Evolutionary conservation across 2,329 filamentous ascomycete genomes (phyloP).

Genomic region (Sclerotiophoma versabilis): DNA sequence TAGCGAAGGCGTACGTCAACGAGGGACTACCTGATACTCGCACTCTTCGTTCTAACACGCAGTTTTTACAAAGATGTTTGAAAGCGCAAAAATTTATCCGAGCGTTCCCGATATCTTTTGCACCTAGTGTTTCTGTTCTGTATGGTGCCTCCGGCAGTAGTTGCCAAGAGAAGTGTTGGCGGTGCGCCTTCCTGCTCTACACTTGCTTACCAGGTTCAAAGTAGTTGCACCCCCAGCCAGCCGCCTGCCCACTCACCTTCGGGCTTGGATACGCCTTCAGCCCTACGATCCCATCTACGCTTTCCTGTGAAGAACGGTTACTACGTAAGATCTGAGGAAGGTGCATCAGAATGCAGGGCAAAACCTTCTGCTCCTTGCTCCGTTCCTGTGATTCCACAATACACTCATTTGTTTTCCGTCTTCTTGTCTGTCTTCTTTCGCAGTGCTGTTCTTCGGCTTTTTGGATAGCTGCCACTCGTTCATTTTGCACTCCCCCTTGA

Average conservation of each 20-base stretch:
- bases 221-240: too few relatives aligned
- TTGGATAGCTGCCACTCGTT: conserved; percentile 50
- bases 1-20: not conserved
- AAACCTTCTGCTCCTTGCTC: conserved; percentile 26
- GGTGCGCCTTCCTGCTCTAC: not conserved
- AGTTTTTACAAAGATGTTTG: too few relatives aligned
- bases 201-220: not conserved
- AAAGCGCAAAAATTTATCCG: too few relatives aligned
- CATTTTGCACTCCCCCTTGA: conserved; percentile 33
- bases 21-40: not conserved
- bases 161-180: too few relatives aligned
- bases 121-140: too few relatives aligned
- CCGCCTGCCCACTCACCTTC: not conserved
- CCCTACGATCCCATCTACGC: conserved; percentile 5
- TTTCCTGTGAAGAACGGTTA: conserved; percentile 18
- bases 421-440: conserved; percentile 49
- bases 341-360: conserved; percentile 31
- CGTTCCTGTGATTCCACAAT: conserved; percentile 24
- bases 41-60: not conserved
- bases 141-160: too few relatives aligned
- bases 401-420: conserved; percentile 50
- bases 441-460: conserved; percentile 47
- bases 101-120: too few relatives aligned
- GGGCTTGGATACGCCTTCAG: conserved; percentile 20
- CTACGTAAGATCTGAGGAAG: conserved; percentile 21